Evolutionary conservation across 129 eudicot genomes (phyloP).

Genomic region (Centella asiatica): DNA sequence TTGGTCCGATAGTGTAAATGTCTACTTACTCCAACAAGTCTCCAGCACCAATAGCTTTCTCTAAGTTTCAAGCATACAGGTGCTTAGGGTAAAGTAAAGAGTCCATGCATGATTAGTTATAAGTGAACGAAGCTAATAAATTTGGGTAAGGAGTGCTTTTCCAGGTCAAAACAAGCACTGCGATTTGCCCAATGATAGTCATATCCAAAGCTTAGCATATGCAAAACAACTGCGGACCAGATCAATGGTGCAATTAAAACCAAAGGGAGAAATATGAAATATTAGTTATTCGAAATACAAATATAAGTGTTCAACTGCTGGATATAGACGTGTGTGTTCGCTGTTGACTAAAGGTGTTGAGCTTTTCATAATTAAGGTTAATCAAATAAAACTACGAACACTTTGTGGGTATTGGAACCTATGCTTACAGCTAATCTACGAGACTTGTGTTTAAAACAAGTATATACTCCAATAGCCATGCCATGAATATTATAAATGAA

Average conservation of each 20-base stretch:
- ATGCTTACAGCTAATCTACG: not conserved
- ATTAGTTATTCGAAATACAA: not conserved
- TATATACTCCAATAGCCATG: not conserved
- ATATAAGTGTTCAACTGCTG: not conserved
- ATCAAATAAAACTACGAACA: not conserved
- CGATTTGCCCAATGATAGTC: constrained; percentile 84
- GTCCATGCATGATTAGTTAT: too few relatives aligned
- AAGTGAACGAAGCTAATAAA: too few relatives aligned
- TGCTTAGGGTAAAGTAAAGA: too few relatives aligned
- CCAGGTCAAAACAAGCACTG: constrained; percentile 39
- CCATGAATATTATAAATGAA: not conserved
- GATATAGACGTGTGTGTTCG: not conserved
- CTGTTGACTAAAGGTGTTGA: not conserved
- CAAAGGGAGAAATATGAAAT: not conserved
- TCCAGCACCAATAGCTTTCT: too few relatives aligned
- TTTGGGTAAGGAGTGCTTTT: too few relatives aligned
- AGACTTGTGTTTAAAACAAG: not conserved
- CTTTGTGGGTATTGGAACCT: not conserved
- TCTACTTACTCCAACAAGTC: too few relatives aligned
- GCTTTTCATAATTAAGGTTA: not conserved
- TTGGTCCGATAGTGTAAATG: too few relatives aligned
- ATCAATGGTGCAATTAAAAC: not conserved
- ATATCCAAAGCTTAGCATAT: constrained; percentile 90
- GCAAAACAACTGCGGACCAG: constrained; percentile 66
- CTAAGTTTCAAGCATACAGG: too few relatives aligned